Conservation (phyloP, 2,329 filamentous ascomycete genomes). For the Nectriaceae sp. region DNA sequence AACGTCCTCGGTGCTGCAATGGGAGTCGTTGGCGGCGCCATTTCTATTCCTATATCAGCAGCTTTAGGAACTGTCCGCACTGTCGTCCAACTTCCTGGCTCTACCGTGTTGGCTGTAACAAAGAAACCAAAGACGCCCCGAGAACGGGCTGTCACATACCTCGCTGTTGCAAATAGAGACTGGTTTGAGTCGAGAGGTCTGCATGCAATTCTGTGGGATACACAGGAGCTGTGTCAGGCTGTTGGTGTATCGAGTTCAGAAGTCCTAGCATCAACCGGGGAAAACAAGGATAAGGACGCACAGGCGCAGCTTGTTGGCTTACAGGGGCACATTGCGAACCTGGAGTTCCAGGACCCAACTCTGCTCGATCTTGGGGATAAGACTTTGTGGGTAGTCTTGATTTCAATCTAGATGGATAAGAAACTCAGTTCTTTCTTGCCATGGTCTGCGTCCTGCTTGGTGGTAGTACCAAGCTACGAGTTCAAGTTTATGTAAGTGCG, state of each 20-base stretch:
- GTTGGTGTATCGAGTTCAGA: conserved; percentile 35
- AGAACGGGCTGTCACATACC: conserved; percentile 44
- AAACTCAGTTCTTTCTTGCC: too few relatives aligned
- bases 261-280: conserved; percentile 41
- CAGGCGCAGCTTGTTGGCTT: conserved; percentile 26
- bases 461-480: too few relatives aligned
- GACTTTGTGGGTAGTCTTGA: conserved; percentile 41
- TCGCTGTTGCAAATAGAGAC: conserved; percentile 43
- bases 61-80: conserved; percentile 40
- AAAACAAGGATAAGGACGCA: conserved; percentile 18
- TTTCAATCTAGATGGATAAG: too few relatives aligned
- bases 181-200: conserved; percentile 45
- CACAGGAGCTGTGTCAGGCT: conserved; percentile 30
- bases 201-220: conserved; percentile 38
- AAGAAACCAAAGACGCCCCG: conserved; percentile 43
- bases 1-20: conserved; percentile 42
- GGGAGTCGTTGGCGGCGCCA: conserved; percentile 37
- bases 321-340: conserved; percentile 28
- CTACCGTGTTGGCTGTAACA: conserved; percentile 34
- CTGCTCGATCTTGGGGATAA: conserved; percentile 25
- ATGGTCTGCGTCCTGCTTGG: too few relatives aligned
- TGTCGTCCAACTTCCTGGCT: conserved; percentile 34
- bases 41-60: conserved; percentile 41
- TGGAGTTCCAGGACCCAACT: conserved; percentile 30
- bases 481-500: too few relatives aligned